Percentiles rank a stretch among this genome's conserved stretches.
Evolutionary conservation across 495 filamentous ascomycete species (phyloP).

Genomic region (Talaromyces ruber): DNA sequence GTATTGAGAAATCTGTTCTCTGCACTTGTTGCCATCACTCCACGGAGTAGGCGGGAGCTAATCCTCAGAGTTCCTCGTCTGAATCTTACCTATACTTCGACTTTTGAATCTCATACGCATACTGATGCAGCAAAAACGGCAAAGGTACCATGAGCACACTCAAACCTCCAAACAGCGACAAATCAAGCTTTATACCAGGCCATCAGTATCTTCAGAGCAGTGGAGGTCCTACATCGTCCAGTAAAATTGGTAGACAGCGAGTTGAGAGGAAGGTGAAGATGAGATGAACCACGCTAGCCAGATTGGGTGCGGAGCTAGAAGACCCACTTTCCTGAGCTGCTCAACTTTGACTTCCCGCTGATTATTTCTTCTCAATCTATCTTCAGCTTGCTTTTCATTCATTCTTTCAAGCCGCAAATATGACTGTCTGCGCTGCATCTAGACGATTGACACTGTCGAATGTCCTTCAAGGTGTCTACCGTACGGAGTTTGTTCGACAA

Average conservation of each 20-base stretch:
- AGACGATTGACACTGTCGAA: not conserved
- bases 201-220: not conserved
- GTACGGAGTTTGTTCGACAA: not conserved
- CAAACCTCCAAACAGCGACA: conserved; percentile 38
- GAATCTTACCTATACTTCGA: not conserved
- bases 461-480: not conserved
- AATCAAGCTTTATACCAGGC: conserved; percentile 40
- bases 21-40: no score
- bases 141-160: not conserved
- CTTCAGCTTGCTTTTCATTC: not conserved
- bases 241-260: no score
- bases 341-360: not conserved
- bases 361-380: no score
- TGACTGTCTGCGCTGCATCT: not conserved
- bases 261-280: not conserved
- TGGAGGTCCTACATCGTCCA: no score
- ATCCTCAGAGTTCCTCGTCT: not conserved
- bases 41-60: no score
- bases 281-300: not conserved
- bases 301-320: not conserved
- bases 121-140: conserved; percentile 28
- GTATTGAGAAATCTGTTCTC: no score
- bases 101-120: not conserved
- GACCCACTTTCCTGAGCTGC: not conserved
- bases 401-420: not conserved